Evolutionary conservation across 345 rosid genomes (phyloP), one percentile per base, ranked within the genome.

Genomic region (Mangifera indica): DNA sequence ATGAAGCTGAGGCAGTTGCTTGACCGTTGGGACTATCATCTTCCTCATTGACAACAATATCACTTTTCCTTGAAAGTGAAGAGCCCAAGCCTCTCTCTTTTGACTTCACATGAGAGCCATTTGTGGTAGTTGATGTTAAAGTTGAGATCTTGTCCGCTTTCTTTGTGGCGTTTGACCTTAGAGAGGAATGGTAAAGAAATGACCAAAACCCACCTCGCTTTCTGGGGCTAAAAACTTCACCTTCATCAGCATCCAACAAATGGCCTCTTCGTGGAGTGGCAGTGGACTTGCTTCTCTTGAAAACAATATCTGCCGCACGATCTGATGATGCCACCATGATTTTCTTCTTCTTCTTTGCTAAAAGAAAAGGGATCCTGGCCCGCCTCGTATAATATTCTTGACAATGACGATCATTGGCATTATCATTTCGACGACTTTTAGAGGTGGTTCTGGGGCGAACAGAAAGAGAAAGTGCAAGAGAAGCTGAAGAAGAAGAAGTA

Each of bases 141-240:
- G 81, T 68, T 24, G 75, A 59, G 21, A 57, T 29, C 40, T 71
- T 81, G 37, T 83, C 87, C 25, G 76, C 73, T 80, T 75, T 84
- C 71, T 72, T 86, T 29, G 72, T 57, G 55, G 57, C 44, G 57
- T 44, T 59, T 7, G 87, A 76, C 67, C 82, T 87, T 8, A 86
- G 81, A 55, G 88, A 80, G n/a, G 88, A 80, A n/a, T 60, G 89
- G 73, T 85, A 79, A 4, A 95, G 80, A 71, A 93, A 93, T 0
- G 99, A 91, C 99, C 99, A 95, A 71, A 95, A 87, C 76, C 97
- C 88, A 21, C 80, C 76, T 69, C 89, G 76, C 71, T 83, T 92
- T 48, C 90, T 87, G 1, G 93, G 93, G 66, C 85, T 87, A 46
- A 81, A 84, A 18, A 81, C 91, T 7, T 78, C 85, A 5, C 79